Evolutionary conservation across 208 protist species (phyloP), one percentile per base, ranked within the genome.

Genomic region (Acanthamoeba castellanii): DNA sequence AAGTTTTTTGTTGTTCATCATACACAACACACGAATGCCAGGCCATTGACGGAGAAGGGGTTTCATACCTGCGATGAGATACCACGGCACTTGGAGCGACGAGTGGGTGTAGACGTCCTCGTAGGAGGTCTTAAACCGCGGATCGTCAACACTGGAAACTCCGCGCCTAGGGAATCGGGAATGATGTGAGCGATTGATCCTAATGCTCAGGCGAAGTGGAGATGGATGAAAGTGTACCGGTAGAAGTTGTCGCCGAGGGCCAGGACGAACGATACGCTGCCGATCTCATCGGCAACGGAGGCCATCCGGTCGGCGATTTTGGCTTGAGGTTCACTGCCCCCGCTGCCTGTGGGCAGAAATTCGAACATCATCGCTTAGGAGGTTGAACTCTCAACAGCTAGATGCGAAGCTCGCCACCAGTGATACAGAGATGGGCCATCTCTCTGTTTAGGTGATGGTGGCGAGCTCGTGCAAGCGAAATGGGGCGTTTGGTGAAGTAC

Each of bases 161-260:
- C 96, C 96, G 87, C 68, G 57, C 22, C 94, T 92, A n/a, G 82
- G 30, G 37, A 66, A 50, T 30, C 18, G 50, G 14, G 45, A 59
- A 59, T 9, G 3, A 3, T 42, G 37, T 42, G 37, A 42, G 37
- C 37, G 37, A n/a, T n/a, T n/a, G n/a, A n/a, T n/a, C n/a, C n/a
- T n/a, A n/a, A n/a, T n/a, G n/a, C n/a, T n/a, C n/a, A n/a, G n/a
- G n/a, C n/a, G n/a, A 34, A 57, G 7, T 22, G 3, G 34, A 76
- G 68, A 76, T 76, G 32, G 1, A 4, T 32, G 68, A 2, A 61
- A 61, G 45, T 1, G 74, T 87, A 87, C 78, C 78, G n/a, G 52
- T 96, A 96, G 78, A 96, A 95, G 72, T 96, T 96, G 42, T 96
- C 95, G 64, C 95, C 95, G n/a, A 94, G 61, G 32, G 34, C 37